phyloP scores from a whole-genome alignment of 371 early-diverging fungal species.

The Polyrhizophydium stewartii region DNA sequence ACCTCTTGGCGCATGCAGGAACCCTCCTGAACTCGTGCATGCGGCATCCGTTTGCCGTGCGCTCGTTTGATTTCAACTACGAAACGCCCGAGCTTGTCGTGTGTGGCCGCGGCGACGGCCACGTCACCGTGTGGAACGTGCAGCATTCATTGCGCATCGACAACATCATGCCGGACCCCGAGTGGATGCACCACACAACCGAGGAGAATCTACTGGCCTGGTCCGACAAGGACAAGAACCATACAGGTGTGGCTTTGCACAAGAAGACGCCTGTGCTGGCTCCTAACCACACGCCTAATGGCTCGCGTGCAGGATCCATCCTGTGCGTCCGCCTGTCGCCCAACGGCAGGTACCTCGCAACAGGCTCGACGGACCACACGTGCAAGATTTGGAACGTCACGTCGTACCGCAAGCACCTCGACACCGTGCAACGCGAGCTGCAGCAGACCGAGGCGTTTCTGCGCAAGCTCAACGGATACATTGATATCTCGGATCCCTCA shows the following conservation, averaged over 20 bases:
- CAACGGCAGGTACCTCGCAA: constrained; percentile 35
- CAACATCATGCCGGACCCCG: constrained; percentile 42
- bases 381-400: constrained; percentile 50
- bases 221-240: constrained; percentile 31
- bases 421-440: constrained; percentile 28
- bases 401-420: constrained; percentile 39
- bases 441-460: constrained; percentile 9
- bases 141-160: constrained; percentile 26
- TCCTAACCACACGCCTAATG: not conserved
- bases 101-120: constrained; percentile 42
- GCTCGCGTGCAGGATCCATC: constrained; percentile 29
- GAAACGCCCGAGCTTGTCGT: constrained; percentile 30
- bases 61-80: constrained; percentile 31
- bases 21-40: constrained; percentile 24
- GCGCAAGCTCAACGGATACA: constrained; percentile 18
- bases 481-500: constrained; percentile 28
- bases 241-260: constrained; percentile 23
- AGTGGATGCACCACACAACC: constrained; percentile 27
- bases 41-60: constrained; percentile 39
- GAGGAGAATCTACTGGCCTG: constrained; percentile 33
- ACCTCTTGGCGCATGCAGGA: constrained; percentile 12
- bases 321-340: constrained; percentile 34
- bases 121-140: constrained; percentile 40
- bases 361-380: constrained; percentile 44
- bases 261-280: not conserved